These are phyloP conservation scores for Artemisia argyi DNA, from an alignment of 129 eudicot species.

Conservation along the genomic window DNA sequence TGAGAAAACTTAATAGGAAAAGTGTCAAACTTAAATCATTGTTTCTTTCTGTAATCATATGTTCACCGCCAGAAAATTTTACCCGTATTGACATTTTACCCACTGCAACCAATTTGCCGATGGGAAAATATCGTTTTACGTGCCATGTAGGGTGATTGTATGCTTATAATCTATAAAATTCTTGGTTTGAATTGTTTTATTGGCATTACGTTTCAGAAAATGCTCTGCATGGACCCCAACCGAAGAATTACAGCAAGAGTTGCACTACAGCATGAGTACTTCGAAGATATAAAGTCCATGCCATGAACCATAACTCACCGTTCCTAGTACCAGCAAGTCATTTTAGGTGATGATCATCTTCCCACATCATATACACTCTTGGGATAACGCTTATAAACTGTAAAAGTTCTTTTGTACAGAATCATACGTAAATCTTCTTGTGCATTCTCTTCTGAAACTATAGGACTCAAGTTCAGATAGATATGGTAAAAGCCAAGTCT, in stretches of 20 bases:
- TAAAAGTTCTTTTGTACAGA: slow-evolving; percentile 38
- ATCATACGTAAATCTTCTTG: slow-evolving; percentile 35
- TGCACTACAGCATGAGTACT: slow-evolving; percentile 89
- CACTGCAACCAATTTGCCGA: background rate
- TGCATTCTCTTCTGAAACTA: slow-evolving; percentile 12
- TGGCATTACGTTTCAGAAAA: slow-evolving; percentile 52
- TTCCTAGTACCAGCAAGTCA: slow-evolving; percentile 12
- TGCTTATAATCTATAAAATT: background rate
- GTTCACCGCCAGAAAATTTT: background rate
- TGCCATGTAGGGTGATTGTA: background rate
- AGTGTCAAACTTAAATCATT: no score
- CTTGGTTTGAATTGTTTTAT: background rate
- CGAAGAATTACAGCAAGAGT: slow-evolving; percentile 78
- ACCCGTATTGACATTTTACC: background rate
- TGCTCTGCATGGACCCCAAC: slow-evolving; percentile 85
- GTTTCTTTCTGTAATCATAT: background rate
- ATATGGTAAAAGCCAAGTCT: background rate
- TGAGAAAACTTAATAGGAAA: no score
- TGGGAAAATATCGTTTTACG: background rate
- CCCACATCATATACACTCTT: slow-evolving; percentile 21
- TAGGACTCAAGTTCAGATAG: slow-evolving; percentile 12
- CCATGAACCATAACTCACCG: slow-evolving; percentile 33
- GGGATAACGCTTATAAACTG: background rate
- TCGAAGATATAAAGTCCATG: slow-evolving; percentile 69
- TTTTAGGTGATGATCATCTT: no score